Evolutionary conservation across 1,284 basidiomycete species (phyloP).

Genomic region (Vanrija sp.): DNA sequence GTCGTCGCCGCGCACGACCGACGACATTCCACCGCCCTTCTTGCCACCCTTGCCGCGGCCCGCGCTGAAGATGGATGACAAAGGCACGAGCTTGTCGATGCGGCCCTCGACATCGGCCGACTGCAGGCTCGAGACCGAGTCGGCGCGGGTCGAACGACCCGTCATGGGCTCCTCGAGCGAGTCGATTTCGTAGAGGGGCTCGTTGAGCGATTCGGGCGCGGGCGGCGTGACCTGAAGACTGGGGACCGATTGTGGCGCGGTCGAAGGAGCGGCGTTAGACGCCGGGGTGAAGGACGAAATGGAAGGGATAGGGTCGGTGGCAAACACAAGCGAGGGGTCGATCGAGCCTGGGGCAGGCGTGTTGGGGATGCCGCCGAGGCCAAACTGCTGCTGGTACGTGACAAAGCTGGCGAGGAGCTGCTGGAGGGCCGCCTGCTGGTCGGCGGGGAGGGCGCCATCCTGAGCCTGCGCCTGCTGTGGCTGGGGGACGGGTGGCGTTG

Average conservation of each 20-base stretch:
- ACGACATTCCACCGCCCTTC: constrained; percentile 50
- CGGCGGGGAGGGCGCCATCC: constrained; percentile 24
- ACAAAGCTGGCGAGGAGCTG: constrained; percentile 38
- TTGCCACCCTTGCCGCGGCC: constrained; percentile 50
- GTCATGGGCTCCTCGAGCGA: constrained; percentile 14
- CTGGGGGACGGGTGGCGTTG: constrained; percentile 2
- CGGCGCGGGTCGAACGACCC: constrained; percentile 16
- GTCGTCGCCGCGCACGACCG: constrained; percentile 46
- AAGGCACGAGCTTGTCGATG: constrained; percentile 41
- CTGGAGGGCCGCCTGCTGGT: constrained; percentile 40
- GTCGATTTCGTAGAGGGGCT: constrained; percentile 30
- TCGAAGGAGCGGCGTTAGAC: neutral
- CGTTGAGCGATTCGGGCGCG: constrained; percentile 19
- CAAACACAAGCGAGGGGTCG: constrained; percentile 27
- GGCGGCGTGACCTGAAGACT: neutral
- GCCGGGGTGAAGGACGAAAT: constrained; percentile 6
- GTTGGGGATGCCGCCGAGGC: constrained; percentile 13
- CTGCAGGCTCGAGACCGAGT: constrained; percentile 11
- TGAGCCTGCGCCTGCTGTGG: constrained; percentile 1
- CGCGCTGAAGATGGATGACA: constrained; percentile 45
- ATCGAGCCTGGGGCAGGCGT: constrained; percentile 8
- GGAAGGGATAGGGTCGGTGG: neutral
- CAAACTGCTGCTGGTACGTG: constrained; percentile 34
- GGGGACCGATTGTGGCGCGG: neutral
- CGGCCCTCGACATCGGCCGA: constrained; percentile 31